Evolutionary conservation across 2,329 filamentous ascomycete species (phyloP).

Genomic region (Aspergillus sp.): DNA sequence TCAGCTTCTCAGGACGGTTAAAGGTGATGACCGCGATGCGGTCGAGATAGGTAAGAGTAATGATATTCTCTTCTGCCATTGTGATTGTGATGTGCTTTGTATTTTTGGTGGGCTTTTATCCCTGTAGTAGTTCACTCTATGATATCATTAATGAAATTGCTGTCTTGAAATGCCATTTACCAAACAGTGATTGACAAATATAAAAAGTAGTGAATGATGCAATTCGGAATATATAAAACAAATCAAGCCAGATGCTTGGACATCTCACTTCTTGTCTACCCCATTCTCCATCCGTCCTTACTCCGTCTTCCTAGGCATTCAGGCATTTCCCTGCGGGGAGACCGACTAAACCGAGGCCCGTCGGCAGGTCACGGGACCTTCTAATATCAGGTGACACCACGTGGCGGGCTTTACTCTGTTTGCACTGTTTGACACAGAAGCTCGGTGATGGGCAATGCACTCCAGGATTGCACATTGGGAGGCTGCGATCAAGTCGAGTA

Average conservation of each 20-base stretch:
- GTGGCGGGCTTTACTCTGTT: constrained; percentile 8
- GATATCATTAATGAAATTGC: background rate
- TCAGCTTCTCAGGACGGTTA: constrained; percentile 80
- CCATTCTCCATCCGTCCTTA: background rate
- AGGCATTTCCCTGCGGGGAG: constrained; percentile 12
- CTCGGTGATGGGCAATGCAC: constrained; percentile 13
- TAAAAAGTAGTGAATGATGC: too few relatives aligned
- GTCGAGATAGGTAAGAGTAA: constrained; percentile 60
- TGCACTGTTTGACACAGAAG: constrained; percentile 14
- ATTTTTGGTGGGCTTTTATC: background rate
- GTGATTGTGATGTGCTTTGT: background rate
- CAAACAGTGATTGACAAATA: too few relatives aligned
- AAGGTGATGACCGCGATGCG: constrained; percentile 81
- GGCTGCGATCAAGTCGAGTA: background rate
- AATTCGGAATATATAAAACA: too few relatives aligned
- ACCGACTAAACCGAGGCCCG: constrained; percentile 10
- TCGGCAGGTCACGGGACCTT: constrained; percentile 3
- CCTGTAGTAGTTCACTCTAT: too few relatives aligned
- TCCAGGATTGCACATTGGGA: background rate
- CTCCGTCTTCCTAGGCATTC: background rate
- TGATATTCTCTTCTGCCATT: constrained; percentile 39
- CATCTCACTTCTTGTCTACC: background rate
- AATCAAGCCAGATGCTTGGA: too few relatives aligned
- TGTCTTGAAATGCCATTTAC: too few relatives aligned
- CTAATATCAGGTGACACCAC: constrained; percentile 7